Evolutionary conservation across 2,329 filamentous ascomycete species (phyloP), one percentile per base, ranked within the genome.

Genomic region (Neofusicoccum sp.): DNA sequence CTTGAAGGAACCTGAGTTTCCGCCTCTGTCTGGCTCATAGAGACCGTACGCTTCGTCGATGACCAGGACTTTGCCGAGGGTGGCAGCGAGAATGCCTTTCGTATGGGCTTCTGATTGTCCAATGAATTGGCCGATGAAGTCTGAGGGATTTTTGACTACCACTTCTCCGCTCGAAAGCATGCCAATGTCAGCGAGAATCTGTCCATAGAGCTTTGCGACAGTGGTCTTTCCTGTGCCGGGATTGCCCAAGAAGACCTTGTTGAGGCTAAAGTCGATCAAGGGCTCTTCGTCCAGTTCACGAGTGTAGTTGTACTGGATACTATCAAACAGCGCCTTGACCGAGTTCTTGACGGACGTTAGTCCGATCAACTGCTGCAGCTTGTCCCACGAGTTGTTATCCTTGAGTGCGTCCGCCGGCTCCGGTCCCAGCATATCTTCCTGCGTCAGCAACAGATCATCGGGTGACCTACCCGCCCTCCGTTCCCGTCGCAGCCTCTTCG

Each of bases 1-100:
- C 69, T 84, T 88, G 74, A 75, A 91, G 0, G 64, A 62, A 64
- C 86, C 82, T 1, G 74, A 69, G 12, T 77, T 63, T 0, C 58
- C 54, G 1, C 66, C 67, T 0, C 68, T 71, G 6, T 71, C 70
- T 0, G 76, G 76, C 1, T 75, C 72, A 47, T 80, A 83, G 0
- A 93, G 78, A 34, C 86, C 85, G 64, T 93, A 93, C 0, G 89
- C 89, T 68, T 95, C 90, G 63, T 93, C 90, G 2, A 93, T 91
- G 12, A 93, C 84, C 0, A 93, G 80, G 0, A 93, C 88, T 64
- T 93, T 93, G 0, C 90, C 90, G 0, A 82, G 64, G 0, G 87
- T 86, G 0, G 85, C 76, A 0, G 83, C 84, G 0, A 93, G 78
- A 6, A 93, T 91, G 0, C 78, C 86, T 65, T 90, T 93, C 0